Conservation (phyloP, 495 filamentous ascomycete genomes). For the Tuber umbilicatum region DNA sequence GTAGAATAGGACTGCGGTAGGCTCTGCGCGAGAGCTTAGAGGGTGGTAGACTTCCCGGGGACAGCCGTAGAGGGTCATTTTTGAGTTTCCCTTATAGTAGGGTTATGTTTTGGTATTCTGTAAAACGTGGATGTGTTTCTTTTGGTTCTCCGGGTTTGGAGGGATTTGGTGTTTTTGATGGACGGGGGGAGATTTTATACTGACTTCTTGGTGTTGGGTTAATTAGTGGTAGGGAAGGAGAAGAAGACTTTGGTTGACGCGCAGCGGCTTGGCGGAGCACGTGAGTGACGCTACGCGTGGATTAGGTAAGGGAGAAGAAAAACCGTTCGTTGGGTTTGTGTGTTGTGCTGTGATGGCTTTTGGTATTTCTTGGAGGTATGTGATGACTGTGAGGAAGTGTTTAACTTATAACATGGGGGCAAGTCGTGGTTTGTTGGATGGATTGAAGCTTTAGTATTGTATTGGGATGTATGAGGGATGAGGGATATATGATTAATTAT, state of each 20-base stretch:
- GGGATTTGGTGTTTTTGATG: neutral
- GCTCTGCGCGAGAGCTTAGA: constrained; percentile 32
- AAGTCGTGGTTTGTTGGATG: neutral
- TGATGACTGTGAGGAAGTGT: neutral
- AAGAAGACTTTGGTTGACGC: constrained; percentile 3
- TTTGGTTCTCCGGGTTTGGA: neutral
- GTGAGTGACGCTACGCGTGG: constrained; percentile 1
- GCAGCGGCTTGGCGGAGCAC: neutral
- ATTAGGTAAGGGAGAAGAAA: neutral
- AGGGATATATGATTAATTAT: neutral
- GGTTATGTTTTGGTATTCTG: neutral
- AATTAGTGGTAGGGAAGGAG: neutral
- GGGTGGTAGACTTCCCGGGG: constrained; percentile 41
- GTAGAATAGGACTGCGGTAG: constrained; percentile 29
- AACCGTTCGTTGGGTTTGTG: neutral
- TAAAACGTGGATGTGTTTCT: neutral
- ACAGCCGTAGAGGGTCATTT: constrained; percentile 32
- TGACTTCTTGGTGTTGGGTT: neutral
- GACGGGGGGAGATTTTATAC: neutral
- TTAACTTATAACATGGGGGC: neutral
- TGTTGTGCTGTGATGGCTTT: neutral
- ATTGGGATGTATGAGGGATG: neutral
- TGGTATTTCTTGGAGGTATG: neutral
- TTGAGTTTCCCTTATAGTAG: neutral
- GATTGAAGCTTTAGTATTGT: neutral